Evolutionary conservation across 371 early-diverging fungal genomes (phyloP), one percentile per base, ranked within the genome.

Genomic region (Mortierella sp.): DNA sequence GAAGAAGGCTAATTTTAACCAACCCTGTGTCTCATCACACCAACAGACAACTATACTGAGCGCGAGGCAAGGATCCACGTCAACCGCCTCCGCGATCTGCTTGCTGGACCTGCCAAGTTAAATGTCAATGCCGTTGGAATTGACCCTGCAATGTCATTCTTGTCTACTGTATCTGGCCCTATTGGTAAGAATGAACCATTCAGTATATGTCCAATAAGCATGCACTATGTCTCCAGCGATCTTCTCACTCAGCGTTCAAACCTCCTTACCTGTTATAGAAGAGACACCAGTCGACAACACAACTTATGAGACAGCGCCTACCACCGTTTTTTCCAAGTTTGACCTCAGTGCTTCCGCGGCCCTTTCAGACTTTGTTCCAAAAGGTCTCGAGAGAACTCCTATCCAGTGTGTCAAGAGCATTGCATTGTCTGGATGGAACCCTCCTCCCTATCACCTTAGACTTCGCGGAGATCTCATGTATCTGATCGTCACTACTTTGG

Each of bases 31-130:
- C 26, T 32, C 24, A 4, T 22, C 9, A 45, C 22, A 28, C 45
- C 51, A 51, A 40, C 47, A 81, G 83, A 81, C 73, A 81, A 81
- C 43, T 98, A 96, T 84, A 95, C 91, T 52, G 97, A 97, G 70
- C 93, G 96, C 62, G 98, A 97, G 78, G 94, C 94, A 5, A 93
- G 96, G 64, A 85, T 96, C 62, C 98, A 98, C 75, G 86, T 98
- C 78, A 90, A 88, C 68, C 93, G 97, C 62, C 87, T 97, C 30
- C 91, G 96, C 47, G 96, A 97, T 84, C 79, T 96, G 40, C 87
- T 98, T 59, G 90, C 89, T 54, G 93, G 94, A 20, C 94, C 95
- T 58, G 89, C 91, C 70, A 91, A 91, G 54, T 87, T 91, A 11
- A 89, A 87, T n/a, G 84, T 92, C 24, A 86, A 89, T 35, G 86